Base-by-base conservation (phyloP, 1,284 basidiomycete species). In the Apiotrichum porosum region DNA sequence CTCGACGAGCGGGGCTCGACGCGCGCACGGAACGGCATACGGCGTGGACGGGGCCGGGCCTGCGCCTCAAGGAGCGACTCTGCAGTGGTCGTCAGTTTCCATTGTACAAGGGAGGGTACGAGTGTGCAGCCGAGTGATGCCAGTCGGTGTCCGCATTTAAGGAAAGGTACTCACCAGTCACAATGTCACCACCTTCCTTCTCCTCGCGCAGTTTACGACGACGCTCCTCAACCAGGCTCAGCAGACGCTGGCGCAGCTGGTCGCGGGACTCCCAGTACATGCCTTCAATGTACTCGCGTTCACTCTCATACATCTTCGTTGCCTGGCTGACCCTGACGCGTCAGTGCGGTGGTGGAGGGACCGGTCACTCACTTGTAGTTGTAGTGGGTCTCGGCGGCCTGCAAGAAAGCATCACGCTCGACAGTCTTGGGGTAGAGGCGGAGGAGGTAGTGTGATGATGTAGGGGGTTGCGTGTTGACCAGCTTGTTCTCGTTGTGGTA, bases 161-260 rank as follows among this genome's bases (percentile, higher is more conserved):
- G n/a, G n/a, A n/a, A n/a, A n/a, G n/a, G n/a, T 28, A 69, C 74
- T 56, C 44, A 76, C 76, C 76, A 9, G 74, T 62, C 8, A 75
- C 69, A 10, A 75, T 62, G 39, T 77, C 76, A 12, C 73, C 72
- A n/a, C 74, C 73, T 42, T 79, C 77, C 60, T 77, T 78, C 56
- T 79, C 77, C 47, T 78, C 77, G 33, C 73, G 65, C 31, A 78
- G 58, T 46, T 75, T 74, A 54, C 73, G 65, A 37, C 75, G 56
- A 24, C 76, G 55, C 51, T 79, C 77, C 54, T 79, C 77, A 26
- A 78, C 65, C 3, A 71, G 67, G n/a, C 72, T 74, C 10, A 77
- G 51, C 32, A 79, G 51, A 30, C 74, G 60, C 53, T 75, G 71
- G 30, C 65, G 56, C 9, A 73, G 70, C 19, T 69, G 67, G 43